phyloP scores from a whole-genome alignment of 208 protist species.

The Angomonas ambiguus region DNA sequence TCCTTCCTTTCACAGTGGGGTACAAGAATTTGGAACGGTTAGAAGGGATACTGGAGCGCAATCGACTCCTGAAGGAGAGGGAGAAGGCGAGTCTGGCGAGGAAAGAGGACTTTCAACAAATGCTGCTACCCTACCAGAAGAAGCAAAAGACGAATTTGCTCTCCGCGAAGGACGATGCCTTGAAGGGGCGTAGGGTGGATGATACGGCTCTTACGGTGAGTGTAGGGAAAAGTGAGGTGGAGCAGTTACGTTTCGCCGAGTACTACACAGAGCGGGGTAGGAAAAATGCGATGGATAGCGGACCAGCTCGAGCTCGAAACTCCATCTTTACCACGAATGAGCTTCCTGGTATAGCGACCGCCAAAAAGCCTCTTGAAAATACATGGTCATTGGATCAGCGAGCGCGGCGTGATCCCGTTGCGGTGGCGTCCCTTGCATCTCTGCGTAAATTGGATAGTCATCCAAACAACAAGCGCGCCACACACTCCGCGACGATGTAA shows the following conservation, averaged over 20 bases:
- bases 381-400: not conserved
- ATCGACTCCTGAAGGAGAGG: slow-evolving; percentile 6
- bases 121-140: not conserved
- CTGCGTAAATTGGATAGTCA: not conserved
- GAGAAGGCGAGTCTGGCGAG: not conserved
- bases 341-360: not conserved
- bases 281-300: slow-evolving; percentile 5
- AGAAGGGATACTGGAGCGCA: slow-evolving; percentile 20
- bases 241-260: not conserved
- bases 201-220: not conserved
- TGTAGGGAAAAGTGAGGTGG: not conserved
- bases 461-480: too few relatives aligned
- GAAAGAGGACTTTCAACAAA: not conserved
- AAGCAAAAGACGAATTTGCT: not conserved
- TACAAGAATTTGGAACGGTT: slow-evolving; percentile 31
- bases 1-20: slow-evolving; percentile 78
- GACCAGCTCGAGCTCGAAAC: not conserved
- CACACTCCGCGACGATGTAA: too few relatives aligned
- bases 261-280: slow-evolving; percentile 9
- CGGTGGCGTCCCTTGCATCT: not conserved
- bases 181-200: not conserved
- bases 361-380: not conserved
- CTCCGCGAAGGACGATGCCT: not conserved
- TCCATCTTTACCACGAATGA: not conserved
- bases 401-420: not conserved